Base-by-base conservation (phyloP, 2,329 filamentous ascomycete species). In the Ceratocystis destructans region DNA sequence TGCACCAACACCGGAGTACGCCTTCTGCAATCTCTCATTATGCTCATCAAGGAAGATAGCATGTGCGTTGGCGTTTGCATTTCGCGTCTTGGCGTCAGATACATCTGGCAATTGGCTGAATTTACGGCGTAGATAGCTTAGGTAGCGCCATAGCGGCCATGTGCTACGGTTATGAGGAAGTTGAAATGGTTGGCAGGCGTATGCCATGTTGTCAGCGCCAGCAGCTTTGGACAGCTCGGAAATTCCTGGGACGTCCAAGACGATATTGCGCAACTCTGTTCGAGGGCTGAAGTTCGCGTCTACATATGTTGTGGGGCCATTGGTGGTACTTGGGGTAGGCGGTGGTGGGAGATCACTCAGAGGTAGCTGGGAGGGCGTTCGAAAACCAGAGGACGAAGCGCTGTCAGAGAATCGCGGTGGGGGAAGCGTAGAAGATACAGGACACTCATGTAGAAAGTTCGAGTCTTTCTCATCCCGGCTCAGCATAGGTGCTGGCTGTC, bases 81-180 rank as follows among this genome's bases (percentile, higher is more conserved):
- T 37, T 12, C 25, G 17, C 33, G 15, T 7, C 10, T 8, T 4
- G 3, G 28, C 10, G 2, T 15, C 22, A 3, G 46, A 48, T 3
- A 45, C 33, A 10, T 12, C 15, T 0, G 57, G 62, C 44, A 62
- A 45, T 31, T 59, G 64, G 2, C 55, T 44, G 45, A 68, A 45
- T 8, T 68, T 66, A 12, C 66, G 62, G 15, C 44, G 59, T 5
- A 69, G 55, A n/a, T 68, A 68, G 25, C 45, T 61, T 5, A 68
- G 66, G 45, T 66, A 66, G 6, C 67, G 48, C 65, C 65, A 69
- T 25, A 68, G 44, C 12, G 65, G 66, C 62, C 65, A 67, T 5
- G 46, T 44, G 8, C 41, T 31, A 20, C 65, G 46, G 17, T 67
- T 62, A 15, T 33, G 28, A 5, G 65, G 65, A 31, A 67, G 61